Conservation (phyloP, 2,329 filamentous ascomycete species). For the Aspergillus texensis region DNA sequence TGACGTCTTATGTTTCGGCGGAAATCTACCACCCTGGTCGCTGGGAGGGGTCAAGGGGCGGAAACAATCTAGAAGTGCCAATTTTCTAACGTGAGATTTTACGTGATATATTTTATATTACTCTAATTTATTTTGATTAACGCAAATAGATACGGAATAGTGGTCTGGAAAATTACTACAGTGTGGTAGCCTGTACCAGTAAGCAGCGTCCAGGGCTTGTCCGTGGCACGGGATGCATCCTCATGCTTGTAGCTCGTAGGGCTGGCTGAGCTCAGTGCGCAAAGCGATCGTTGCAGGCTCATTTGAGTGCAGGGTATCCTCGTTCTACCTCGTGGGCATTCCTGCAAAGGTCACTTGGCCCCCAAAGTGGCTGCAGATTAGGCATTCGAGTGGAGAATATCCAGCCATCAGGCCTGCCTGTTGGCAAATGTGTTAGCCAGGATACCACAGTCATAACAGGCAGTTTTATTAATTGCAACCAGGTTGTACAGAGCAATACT, state of each 20-base stretch:
- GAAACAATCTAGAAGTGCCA: no score
- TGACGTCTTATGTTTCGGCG: slow-evolving; percentile 4
- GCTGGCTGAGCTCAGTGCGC: not conserved
- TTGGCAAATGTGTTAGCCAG: not conserved
- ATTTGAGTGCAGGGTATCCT: not conserved
- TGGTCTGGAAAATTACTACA: no score
- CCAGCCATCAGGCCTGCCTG: not conserved
- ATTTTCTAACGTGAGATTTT: no score
- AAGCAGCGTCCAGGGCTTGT: no score
- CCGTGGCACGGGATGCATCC: no score
- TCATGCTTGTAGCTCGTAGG: no score
- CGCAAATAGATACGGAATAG: no score
- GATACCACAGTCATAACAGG: not conserved
- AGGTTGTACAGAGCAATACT: no score
- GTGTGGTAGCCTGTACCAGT: no score
- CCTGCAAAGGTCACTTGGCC: not conserved
- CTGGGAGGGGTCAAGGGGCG: not conserved
- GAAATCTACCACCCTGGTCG: slow-evolving; percentile 1
- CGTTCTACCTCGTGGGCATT: not conserved
- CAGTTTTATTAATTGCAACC: no score
- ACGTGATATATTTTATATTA: no score
- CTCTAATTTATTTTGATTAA: no score
- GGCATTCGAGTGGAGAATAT: not conserved
- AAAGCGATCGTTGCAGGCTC: not conserved
- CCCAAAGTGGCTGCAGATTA: not conserved